Percentiles rank a stretch among this genome's conserved stretches.
Conservation (phyloP, 2,329 filamentous ascomycete species). For the Pseudogymnoascus sp. region DNA sequence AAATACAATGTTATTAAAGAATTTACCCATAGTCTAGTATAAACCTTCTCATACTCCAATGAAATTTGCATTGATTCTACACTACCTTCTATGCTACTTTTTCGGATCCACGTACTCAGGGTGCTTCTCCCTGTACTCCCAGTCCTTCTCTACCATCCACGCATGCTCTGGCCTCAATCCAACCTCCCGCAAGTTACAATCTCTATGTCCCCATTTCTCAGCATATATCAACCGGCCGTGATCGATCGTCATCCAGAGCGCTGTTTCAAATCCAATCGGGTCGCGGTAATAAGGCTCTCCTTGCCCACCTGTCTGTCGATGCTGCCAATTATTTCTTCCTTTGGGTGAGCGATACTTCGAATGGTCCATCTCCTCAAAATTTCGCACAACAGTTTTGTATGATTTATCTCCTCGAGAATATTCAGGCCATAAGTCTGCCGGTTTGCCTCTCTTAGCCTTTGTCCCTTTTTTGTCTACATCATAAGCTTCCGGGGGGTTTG, state of each 20-base stretch:
- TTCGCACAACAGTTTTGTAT: conserved; percentile 9
- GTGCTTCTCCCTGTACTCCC: conserved; percentile 18
- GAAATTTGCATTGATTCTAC: neutral
- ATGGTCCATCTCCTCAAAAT: neutral
- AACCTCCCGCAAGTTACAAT: conserved; percentile 33
- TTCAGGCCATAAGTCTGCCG: neutral
- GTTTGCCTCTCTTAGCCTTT: neutral
- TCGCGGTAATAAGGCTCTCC: conserved; percentile 47
- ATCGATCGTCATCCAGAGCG: conserved; percentile 38
- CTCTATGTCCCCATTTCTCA: conserved; percentile 39
- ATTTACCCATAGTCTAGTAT: neutral
- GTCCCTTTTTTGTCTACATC: conserved; percentile 11
- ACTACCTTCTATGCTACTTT: neutral
- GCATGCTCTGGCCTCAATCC: conserved; percentile 36
- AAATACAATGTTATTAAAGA: neutral
- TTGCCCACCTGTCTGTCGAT: conserved; percentile 40
- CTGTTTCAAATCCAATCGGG: conserved; percentile 36
- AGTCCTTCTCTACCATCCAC: conserved; percentile 39
- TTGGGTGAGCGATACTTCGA: conserved; percentile 15
- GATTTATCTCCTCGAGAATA: neutral
- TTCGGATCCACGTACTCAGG: neutral
- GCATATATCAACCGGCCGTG: conserved; percentile 35
- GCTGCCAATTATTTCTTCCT: conserved; percentile 45
- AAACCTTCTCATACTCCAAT: neutral
- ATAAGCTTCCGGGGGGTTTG: conserved; percentile 27